Base-by-base conservation (phyloP, 768 basidiomycete genomes). In the Cyclocybe aegerita region DNA sequence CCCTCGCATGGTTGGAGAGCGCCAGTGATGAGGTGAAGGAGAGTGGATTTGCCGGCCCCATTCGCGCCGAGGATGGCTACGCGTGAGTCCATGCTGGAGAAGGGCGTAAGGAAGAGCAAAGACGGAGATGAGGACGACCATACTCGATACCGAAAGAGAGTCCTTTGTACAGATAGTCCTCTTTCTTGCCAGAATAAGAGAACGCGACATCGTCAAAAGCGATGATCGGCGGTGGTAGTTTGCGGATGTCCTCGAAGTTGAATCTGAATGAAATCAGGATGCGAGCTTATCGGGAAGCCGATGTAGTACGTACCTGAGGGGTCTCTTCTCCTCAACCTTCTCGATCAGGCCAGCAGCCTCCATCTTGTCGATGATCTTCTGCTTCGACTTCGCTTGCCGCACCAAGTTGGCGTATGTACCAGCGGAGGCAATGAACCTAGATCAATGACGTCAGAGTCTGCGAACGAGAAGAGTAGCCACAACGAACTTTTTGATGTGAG, bases 281-380 rank as follows among this genome's bases (percentile, higher is more conserved):
- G 30, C 35, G 16, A 34, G 15, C 15, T 30, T 32, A 29, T 16
- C 34, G 41, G 17, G 23, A 46, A 35, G 17, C 15, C 39, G 34
- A 48, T 53, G 16, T 30, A 7, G 35, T n/a, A 55, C 63, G 30
- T 54, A 73, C 65, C 83, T 77, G 32, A 99, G 77, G 11, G 82
- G 82, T 59, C 81, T 84, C 33, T 80, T 77, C 3, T 68, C 67
- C 64, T 95, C 93, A 51, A 97, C 74, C 73, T 93, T 93, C 71
- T 99, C 93, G 65, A 99, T 80, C 38, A 99, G 79, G 55, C 96
- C 96, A 10, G 95, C 96, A 23, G 96, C 96, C 78, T 99, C 97
- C 96, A 99, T 99, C 83, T 99, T 99, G 79, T 99, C 96, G 71
- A 99, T 96, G 56, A 99, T 98, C 82, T 99, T 99, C 71, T 99